A percentile compares a stretch with the other conserved stretches of the same genome.
These are phyloP conservation scores for Mortierella sp. DNA, from an alignment of 371 early-diverging fungal genomes.

Conservation along the genomic window DNA sequence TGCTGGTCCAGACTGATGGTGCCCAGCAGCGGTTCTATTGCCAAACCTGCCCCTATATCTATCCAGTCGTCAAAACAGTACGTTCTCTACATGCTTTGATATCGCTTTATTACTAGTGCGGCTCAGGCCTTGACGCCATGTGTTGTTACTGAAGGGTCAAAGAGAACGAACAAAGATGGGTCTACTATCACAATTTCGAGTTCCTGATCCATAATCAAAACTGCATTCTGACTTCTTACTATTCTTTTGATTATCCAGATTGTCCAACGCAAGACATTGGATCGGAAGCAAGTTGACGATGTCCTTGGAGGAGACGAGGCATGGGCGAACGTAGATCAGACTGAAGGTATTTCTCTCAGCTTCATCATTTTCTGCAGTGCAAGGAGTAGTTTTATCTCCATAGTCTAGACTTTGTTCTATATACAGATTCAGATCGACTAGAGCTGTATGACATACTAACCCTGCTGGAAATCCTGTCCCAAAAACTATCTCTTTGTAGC, in stretches of 20 bases:
- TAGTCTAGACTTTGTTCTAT: no score
- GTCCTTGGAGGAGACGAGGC: slow-evolving; percentile 92
- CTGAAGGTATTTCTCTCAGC: slow-evolving; percentile 68
- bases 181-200: no score
- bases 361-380: no score
- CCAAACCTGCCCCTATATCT: slow-evolving; percentile 92
- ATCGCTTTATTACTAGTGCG: neutral
- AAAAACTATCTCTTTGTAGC: slow-evolving; percentile 50
- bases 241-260: slow-evolving; percentile 10
- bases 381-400: no score
- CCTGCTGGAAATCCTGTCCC: neutral
- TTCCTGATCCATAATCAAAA: neutral
- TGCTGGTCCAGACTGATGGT: slow-evolving; percentile 74
- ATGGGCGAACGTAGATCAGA: slow-evolving; percentile 93
- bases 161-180: no score
- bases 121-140: neutral
- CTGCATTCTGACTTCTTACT: neutral
- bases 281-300: slow-evolving; percentile 93
- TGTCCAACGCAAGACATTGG: slow-evolving; percentile 71
- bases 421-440: no score
- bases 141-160: neutral
- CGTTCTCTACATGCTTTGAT: slow-evolving; percentile 5
- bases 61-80: slow-evolving; percentile 68
- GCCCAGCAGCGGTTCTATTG: slow-evolving; percentile 80
- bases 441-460: neutral